phyloP scores from a whole-genome alignment of 108 stramenopile genomes.

The Conticribra guillardii region DNA sequence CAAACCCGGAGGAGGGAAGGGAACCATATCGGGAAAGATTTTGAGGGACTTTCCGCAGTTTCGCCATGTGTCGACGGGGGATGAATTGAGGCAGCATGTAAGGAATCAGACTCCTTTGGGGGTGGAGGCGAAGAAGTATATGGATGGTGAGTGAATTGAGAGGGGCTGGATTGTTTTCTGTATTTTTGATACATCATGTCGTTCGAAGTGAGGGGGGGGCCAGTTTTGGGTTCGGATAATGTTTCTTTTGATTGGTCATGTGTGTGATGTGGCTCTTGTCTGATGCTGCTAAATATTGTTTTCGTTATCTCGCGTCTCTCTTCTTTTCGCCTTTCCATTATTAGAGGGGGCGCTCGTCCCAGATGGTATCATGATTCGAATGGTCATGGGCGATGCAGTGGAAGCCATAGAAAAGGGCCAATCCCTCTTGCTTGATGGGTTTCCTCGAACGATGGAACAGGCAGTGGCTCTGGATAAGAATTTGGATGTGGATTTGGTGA shows the following conservation, averaged over 20 bases:
- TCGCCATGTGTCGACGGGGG: slow-evolving; percentile 94
- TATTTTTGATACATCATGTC: too few species aligned
- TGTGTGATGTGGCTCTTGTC: too few species aligned
- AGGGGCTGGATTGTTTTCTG: not conserved
- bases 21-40: slow-evolving; percentile 94
- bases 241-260: too few species aligned
- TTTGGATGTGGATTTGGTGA: slow-evolving; percentile 87
- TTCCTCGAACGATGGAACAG: slow-evolving; percentile 94
- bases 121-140: slow-evolving; percentile 84
- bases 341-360: slow-evolving; percentile 89
- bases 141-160: slow-evolving; percentile 56
- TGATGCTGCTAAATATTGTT: not conserved
- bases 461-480: slow-evolving; percentile 88
- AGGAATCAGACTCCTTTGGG: slow-evolving; percentile 81
- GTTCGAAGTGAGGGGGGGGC: too few species aligned
- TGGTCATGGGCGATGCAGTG: slow-evolving; percentile 84
- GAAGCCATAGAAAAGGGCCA: slow-evolving; percentile 60
- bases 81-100: slow-evolving; percentile 94
- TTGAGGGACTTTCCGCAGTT: slow-evolving; percentile 87
- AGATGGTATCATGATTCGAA: slow-evolving; percentile 89
- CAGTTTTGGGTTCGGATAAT: too few species aligned
- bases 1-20: slow-evolving; percentile 97
- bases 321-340: too few species aligned
- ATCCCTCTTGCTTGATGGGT: slow-evolving; percentile 93
- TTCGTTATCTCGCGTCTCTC: too few species aligned